Percentiles rank a stretch among this genome's conserved stretches.
phyloP scores from a whole-genome alignment of 345 rosid genomes.

The Tarenaya hassleriana region DNA sequence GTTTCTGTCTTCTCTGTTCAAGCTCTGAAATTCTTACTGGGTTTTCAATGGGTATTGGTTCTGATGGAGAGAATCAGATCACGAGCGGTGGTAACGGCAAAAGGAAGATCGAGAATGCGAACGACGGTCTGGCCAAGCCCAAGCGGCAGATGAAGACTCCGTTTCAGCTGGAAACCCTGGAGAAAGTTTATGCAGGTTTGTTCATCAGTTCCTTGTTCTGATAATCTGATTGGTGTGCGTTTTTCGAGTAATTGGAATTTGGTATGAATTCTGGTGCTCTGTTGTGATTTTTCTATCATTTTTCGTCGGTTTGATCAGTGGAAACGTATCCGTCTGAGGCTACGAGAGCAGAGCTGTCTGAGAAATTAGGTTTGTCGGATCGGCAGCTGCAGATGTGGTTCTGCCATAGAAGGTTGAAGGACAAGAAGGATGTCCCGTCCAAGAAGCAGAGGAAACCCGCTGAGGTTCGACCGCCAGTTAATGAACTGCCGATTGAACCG shows the following conservation, averaged over 20 bases:
- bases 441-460: slow-evolving; percentile 44
- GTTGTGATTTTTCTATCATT: slow-evolving; percentile 2
- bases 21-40: slow-evolving; percentile 2
- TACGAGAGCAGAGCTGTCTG: slow-evolving; percentile 61
- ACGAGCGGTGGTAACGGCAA: slow-evolving; percentile 14
- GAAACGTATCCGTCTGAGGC: slow-evolving; percentile 84
- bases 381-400: slow-evolving; percentile 99
- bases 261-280: neutral
- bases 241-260: no score
- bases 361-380: slow-evolving; percentile 78
- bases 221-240: neutral
- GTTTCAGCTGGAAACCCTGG: slow-evolving; percentile 77
- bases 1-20: slow-evolving; percentile 15
- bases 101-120: slow-evolving; percentile 30
- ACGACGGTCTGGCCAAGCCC: slow-evolving; percentile 55
- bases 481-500: slow-evolving; percentile 33
- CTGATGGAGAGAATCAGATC: slow-evolving; percentile 48
- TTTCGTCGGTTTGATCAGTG: slow-evolving; percentile 37
- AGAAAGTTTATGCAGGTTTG: slow-evolving; percentile 63
- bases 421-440: slow-evolving; percentile 57
- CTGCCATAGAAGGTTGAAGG: slow-evolving; percentile 94
- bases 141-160: slow-evolving; percentile 99
- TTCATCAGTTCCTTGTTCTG: neutral
- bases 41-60: slow-evolving; percentile 49
- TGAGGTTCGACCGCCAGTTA: slow-evolving; percentile 25